Percentiles rank a stretch among this genome's conserved stretches.
These are phyloP conservation scores for Tilletia setariae DNA, from an alignment of 1,284 basidiomycete genomes.

Conservation along the genomic window DNA sequence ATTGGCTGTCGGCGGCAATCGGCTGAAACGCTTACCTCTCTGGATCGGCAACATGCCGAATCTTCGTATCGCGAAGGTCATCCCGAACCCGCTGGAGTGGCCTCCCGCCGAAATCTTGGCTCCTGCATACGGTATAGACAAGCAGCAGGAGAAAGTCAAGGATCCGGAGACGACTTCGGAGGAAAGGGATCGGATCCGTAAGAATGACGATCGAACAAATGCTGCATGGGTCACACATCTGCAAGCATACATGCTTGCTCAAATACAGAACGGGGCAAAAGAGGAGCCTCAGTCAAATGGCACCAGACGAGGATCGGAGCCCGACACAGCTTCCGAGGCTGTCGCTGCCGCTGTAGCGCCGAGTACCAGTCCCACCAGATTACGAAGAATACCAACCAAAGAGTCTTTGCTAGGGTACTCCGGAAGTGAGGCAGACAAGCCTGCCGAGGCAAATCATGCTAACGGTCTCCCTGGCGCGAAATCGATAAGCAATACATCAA, in stretches of 20 bases:
- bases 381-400: not conserved
- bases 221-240: slow-evolving; percentile 44
- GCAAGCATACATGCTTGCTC: slow-evolving; percentile 36
- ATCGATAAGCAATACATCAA: no score
- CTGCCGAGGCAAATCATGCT: not conserved
- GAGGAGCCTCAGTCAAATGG: not conserved
- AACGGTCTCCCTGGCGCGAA: not conserved
- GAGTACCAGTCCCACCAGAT: slow-evolving; percentile 1
- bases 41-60: slow-evolving; percentile 73
- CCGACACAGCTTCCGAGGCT: no score
- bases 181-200: slow-evolving; percentile 40
- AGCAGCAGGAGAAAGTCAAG: slow-evolving; percentile 31
- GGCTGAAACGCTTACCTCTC: slow-evolving; percentile 71
- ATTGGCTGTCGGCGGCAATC: slow-evolving; percentile 81
- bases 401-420: not conserved
- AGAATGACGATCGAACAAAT: slow-evolving; percentile 58
- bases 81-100: slow-evolving; percentile 83
- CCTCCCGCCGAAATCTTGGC: slow-evolving; percentile 58
- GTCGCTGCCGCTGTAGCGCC: not conserved
- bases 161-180: slow-evolving; percentile 29
- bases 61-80: slow-evolving; percentile 78
- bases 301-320: no score
- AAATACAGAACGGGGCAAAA: not conserved
- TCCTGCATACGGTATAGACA: slow-evolving; percentile 16
- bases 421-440: not conserved